Evolutionary conservation across 371 early-diverging fungal species (phyloP).

Genomic region (Mucor mucedo): DNA sequence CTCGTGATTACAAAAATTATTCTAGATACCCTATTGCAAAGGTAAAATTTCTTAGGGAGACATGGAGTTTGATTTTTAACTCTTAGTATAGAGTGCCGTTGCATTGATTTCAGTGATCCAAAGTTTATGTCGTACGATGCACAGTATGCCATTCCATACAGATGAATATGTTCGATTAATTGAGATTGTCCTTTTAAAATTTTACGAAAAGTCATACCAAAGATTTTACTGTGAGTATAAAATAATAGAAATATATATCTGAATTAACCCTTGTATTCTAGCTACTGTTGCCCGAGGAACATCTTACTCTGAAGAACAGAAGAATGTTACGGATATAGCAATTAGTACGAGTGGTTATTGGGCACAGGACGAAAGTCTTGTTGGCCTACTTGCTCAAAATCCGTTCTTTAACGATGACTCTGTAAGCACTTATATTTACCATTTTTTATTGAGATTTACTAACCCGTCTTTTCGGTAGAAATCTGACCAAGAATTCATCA

Average conservation of each 20-base stretch:
- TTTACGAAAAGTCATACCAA: slow-evolving; percentile 77
- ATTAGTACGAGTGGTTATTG: slow-evolving; percentile 74
- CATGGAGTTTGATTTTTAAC: too few relatives aligned
- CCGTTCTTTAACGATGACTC: slow-evolving; percentile 61
- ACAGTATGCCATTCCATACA: slow-evolving; percentile 75
- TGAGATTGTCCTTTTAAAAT: slow-evolving; percentile 73
- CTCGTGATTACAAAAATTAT: slow-evolving; percentile 51
- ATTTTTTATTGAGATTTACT: neutral
- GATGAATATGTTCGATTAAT: slow-evolving; percentile 83
- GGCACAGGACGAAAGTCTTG: slow-evolving; percentile 80
- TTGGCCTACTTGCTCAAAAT: slow-evolving; percentile 67
- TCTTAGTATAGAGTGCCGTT: slow-evolving; percentile 59
- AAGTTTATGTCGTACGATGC: slow-evolving; percentile 73
- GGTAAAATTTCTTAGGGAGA: slow-evolving; percentile 23
- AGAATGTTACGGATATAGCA: slow-evolving; percentile 41
- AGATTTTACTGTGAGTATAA: slow-evolving; percentile 68
- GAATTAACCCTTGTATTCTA: slow-evolving; percentile 10
- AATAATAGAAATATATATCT: neutral
- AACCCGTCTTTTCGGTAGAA: slow-evolving; percentile 21
- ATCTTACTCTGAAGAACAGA: slow-evolving; percentile 38
- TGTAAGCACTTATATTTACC: slow-evolving; percentile 14
- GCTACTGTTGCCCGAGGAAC: slow-evolving; percentile 63
- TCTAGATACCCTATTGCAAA: slow-evolving; percentile 59
- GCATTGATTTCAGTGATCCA: slow-evolving; percentile 68
- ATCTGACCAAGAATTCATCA: slow-evolving; percentile 39